Conservation (phyloP, 2,329 filamentous ascomycete genomes). For the Thielaviopsis musarum region DNA sequence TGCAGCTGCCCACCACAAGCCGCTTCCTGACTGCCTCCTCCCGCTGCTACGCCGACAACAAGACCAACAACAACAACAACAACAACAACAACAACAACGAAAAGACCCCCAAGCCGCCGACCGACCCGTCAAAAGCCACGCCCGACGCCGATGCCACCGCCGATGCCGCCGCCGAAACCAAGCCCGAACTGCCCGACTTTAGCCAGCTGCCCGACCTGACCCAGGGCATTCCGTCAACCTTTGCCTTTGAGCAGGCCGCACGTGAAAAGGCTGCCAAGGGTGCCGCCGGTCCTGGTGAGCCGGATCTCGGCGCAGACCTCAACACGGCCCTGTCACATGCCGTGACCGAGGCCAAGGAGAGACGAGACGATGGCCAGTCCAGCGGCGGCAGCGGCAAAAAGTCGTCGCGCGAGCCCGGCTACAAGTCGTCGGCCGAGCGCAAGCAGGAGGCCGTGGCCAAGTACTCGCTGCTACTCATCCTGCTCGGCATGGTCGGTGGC, state of each 20-base stretch:
- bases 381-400: conserved; percentile 29
- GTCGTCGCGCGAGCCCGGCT: conserved; percentile 60
- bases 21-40: neutral
- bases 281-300: conserved; percentile 22
- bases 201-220: conserved; percentile 76
- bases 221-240: conserved; percentile 84
- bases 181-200: conserved; percentile 21
- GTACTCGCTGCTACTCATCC: conserved; percentile 48
- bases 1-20: neutral
- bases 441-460: conserved; percentile 62
- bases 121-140: neutral
- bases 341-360: conserved; percentile 18
- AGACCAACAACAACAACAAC: neutral
- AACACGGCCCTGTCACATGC: conserved; percentile 19
- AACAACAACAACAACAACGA: neutral
- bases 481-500: conserved; percentile 38
- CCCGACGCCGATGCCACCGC: neutral
- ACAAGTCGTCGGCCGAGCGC: conserved; percentile 80
- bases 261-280: conserved; percentile 4
- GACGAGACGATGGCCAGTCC: conserved; percentile 27
- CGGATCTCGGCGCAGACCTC: conserved; percentile 18
- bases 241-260: conserved; percentile 53
- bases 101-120: no score
- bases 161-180: neutral
- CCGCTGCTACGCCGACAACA: neutral